Evolutionary conservation across 441 rosid species (phyloP).

Genomic region (Syzygium syzygioides): DNA sequence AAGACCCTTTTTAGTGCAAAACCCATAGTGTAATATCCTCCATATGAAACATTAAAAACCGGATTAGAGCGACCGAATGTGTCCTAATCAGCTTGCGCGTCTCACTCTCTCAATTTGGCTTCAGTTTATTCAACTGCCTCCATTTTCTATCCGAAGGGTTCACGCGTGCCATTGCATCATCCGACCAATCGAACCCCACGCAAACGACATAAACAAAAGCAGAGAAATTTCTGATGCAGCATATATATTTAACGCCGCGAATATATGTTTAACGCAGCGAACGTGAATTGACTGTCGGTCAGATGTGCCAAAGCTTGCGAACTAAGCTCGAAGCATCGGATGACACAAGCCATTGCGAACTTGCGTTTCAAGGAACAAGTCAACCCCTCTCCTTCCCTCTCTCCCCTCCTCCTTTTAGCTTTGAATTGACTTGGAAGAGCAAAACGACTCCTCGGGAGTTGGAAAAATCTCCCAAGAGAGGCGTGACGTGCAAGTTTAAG

Average conservation of each 20-base stretch:
- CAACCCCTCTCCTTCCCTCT: not conserved
- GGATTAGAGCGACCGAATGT: not conserved
- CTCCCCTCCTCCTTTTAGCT: not conserved
- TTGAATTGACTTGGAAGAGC: not conserved
- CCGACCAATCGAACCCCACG: not conserved
- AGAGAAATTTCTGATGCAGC: not conserved
- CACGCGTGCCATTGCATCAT: not conserved
- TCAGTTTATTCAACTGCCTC: not conserved
- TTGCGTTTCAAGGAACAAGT: slow-evolving; percentile 8
- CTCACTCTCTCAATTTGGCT: not conserved
- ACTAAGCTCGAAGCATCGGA: not conserved
- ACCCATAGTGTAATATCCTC: not conserved
- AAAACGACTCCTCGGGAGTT: not conserved
- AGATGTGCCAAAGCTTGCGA: not conserved
- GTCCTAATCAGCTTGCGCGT: slow-evolving; percentile 23
- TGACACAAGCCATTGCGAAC: slow-evolving; percentile 21
- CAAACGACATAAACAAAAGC: not conserved
- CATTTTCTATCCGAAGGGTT: not conserved
- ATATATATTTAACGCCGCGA: not conserved
- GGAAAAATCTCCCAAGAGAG: not conserved
- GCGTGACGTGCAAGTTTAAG: not conserved
- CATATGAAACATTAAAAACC: not conserved
- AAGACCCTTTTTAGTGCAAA: not conserved
- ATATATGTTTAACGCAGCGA: not conserved
- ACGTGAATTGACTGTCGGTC: not conserved